Conservation (phyloP, 108 stramenopile genomes). For the Cylindrotheca closterium region DNA sequence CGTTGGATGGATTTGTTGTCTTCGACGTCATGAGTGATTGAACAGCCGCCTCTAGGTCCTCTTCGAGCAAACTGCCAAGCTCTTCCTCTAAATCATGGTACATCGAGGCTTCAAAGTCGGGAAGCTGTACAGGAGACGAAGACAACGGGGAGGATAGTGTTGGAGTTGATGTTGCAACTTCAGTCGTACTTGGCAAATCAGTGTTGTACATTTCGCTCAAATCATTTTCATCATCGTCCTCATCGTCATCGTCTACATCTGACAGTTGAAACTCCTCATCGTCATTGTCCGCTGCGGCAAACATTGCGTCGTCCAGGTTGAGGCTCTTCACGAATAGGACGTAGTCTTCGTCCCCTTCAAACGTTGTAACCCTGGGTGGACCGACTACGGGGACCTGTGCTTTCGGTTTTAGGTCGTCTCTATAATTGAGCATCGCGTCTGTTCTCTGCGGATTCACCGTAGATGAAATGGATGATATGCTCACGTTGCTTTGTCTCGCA, state of each 20-base stretch:
- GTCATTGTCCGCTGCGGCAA: slow-evolving; percentile 20
- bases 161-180: slow-evolving; percentile 12
- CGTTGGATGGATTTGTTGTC: slow-evolving; percentile 26
- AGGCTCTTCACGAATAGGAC: slow-evolving; percentile 26
- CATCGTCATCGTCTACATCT: slow-evolving; percentile 39
- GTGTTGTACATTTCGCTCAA: slow-evolving; percentile 19
- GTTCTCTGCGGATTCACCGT: background rate
- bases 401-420: background rate
- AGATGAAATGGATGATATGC: background rate
- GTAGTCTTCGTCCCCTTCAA: slow-evolving; percentile 34
- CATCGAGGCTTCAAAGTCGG: slow-evolving; percentile 17
- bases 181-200: background rate
- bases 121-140: slow-evolving; percentile 6
- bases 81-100: slow-evolving; percentile 66
- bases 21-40: slow-evolving; percentile 57
- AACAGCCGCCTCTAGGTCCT: slow-evolving; percentile 85
- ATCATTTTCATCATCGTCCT: slow-evolving; percentile 38
- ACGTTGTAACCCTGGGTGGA: background rate
- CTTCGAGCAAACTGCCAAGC: slow-evolving; percentile 67
- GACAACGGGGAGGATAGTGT: slow-evolving; percentile 14
- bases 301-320: slow-evolving; percentile 18
- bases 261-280: slow-evolving; percentile 32
- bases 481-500: background rate
- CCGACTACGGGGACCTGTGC: background rate
- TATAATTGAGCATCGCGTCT: background rate